These are phyloP conservation scores for Coffea eugenioides DNA, from an alignment of 257 asterid species.

Conservation along the genomic window DNA sequence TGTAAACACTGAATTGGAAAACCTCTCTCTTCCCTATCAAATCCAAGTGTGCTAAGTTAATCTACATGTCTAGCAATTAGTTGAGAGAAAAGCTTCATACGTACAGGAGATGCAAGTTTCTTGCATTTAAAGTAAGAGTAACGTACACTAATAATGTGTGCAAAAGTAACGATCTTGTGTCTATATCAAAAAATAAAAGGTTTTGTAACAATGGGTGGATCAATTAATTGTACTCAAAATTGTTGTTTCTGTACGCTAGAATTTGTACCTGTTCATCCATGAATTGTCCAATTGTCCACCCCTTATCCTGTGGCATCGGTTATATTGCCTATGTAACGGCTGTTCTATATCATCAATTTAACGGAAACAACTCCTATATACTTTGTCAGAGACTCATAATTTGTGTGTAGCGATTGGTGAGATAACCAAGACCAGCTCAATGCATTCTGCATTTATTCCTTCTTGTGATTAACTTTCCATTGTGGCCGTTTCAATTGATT, in stretches of 20 bases:
- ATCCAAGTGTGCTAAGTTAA: too few species aligned
- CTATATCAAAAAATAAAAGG: background rate
- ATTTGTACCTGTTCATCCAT: background rate
- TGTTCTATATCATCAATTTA: background rate
- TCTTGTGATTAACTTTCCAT: background rate
- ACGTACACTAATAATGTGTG: too few species aligned
- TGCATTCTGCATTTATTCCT: slow-evolving; percentile 3
- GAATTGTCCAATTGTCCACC: background rate
- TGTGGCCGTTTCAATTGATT: slow-evolving; percentile 6
- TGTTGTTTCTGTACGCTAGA: background rate
- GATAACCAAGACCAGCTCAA: too few species aligned
- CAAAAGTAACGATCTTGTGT: background rate
- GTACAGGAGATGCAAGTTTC: too few species aligned
- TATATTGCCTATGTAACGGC: slow-evolving; percentile 13
- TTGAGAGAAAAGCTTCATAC: too few species aligned
- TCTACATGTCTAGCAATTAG: too few species aligned
- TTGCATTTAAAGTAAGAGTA: too few species aligned
- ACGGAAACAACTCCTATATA: slow-evolving; percentile 11
- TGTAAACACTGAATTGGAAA: too few species aligned
- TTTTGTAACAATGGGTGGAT: background rate
- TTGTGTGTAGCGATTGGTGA: too few species aligned
- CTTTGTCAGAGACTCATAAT: background rate
- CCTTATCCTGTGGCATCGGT: slow-evolving; percentile 28
- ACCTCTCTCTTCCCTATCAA: too few species aligned
- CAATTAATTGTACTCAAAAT: background rate